Percentiles rank a stretch among this genome's conserved stretches.
Conservation (phyloP, 495 filamentous ascomycete species). For the Astrothelium subdiscretum region DNA sequence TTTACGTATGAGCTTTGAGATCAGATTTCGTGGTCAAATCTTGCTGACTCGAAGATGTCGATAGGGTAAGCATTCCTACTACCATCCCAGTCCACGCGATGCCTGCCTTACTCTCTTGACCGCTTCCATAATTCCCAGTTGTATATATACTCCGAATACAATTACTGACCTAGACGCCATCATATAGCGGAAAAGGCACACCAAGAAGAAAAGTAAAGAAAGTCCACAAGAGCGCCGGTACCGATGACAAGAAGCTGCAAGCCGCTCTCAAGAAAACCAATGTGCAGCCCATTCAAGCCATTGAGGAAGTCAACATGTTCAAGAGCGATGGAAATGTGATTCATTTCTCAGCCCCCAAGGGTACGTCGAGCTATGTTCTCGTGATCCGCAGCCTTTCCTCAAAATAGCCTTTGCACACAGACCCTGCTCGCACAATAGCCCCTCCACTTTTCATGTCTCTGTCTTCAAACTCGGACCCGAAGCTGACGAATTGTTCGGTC, state of each 20-base stretch:
- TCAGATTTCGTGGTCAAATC: not conserved
- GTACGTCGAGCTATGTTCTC: slow-evolving; percentile 37
- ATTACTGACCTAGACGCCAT: not conserved
- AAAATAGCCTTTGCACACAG: not conserved
- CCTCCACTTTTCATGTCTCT: not conserved
- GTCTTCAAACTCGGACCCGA: not conserved
- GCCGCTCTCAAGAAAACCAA: slow-evolving; percentile 44
- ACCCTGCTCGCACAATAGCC: not conserved
- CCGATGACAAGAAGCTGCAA: slow-evolving; percentile 99
- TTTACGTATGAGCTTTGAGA: too few relatives aligned
- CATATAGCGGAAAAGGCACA: slow-evolving; percentile 85
- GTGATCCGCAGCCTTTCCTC: not conserved
- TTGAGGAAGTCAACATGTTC: slow-evolving; percentile 99
- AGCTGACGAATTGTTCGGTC: not conserved
- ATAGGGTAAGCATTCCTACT: slow-evolving; percentile 8
- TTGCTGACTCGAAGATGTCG: not conserved
- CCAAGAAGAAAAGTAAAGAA: slow-evolving; percentile 97
- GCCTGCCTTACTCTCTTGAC: not conserved
- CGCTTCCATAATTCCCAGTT: slow-evolving; percentile 1
- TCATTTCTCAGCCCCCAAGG: slow-evolving; percentile 94
- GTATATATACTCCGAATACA: not conserved
- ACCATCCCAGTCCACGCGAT: not conserved
- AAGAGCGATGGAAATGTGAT: slow-evolving; percentile 99
- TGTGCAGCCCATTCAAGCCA: slow-evolving; percentile 72
- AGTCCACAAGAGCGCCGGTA: slow-evolving; percentile 76